These are phyloP conservation scores for Pilatotrama ljubarskyi DNA, from an alignment of 768 basidiomycete genomes.

Conservation along the genomic window DNA sequence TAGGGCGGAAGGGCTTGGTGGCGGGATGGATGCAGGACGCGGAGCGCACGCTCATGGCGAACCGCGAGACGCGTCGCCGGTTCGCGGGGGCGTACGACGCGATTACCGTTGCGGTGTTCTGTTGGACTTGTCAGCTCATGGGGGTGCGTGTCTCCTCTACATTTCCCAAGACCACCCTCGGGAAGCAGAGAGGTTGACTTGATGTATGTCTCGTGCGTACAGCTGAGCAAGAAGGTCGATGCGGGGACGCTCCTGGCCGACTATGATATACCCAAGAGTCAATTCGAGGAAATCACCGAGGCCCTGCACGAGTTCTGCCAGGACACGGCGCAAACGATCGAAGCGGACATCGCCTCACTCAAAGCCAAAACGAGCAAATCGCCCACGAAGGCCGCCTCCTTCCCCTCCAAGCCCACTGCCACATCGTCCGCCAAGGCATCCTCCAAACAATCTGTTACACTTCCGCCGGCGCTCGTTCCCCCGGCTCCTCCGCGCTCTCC, in stretches of 20 bases:
- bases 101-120: constrained; percentile 28
- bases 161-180: no score
- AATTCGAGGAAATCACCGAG: constrained; percentile 22
- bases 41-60: constrained; percentile 24
- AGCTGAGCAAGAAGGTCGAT: constrained; percentile 1
- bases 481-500: constrained; percentile 3
- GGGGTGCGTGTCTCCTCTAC: constrained; percentile 5
- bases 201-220: no score
- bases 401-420: not conserved
- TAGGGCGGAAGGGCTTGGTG: constrained; percentile 20
- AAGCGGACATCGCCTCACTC: constrained; percentile 11
- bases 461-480: not conserved
- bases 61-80: constrained; percentile 19
- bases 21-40: constrained; percentile 24
- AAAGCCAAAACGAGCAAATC: not conserved
- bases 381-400: not conserved
- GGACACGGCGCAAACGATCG: constrained; percentile 10
- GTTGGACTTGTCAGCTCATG: constrained; percentile 28
- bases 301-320: constrained; percentile 18
- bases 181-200: no score
- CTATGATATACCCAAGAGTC: constrained; percentile 10
- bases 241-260: not conserved
- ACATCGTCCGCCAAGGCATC: not conserved
- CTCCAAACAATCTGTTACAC: not conserved
- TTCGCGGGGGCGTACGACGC: constrained; percentile 18